These are phyloP conservation scores for Nigrograna mackinnonii DNA, from an alignment of 2,329 filamentous ascomycete genomes.

Conservation along the genomic window DNA sequence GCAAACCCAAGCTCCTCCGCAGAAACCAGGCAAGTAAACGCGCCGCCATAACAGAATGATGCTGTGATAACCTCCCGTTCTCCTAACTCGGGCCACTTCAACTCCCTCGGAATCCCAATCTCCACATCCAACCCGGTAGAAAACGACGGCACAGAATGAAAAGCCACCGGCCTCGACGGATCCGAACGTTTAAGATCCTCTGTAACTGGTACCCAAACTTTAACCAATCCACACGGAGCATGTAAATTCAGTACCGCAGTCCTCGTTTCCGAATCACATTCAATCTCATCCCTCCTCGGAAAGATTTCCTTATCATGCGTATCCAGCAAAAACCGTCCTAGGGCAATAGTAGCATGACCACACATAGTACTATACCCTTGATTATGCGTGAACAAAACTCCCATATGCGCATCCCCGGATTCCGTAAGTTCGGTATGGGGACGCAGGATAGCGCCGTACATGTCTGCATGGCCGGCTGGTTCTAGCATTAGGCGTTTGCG, in stretches of 20 bases:
- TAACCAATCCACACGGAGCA: constrained; percentile 49
- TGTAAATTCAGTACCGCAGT: constrained; percentile 44
- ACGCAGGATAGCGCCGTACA: constrained; percentile 55
- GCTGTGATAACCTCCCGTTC: constrained; percentile 25
- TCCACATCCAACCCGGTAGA: constrained; percentile 35
- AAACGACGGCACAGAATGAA: constrained; percentile 49
- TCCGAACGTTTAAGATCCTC: constrained; percentile 36
- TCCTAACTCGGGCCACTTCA: constrained; percentile 45
- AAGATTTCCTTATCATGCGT: constrained; percentile 43
- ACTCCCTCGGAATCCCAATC: constrained; percentile 29
- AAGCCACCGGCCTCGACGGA: constrained; percentile 41
- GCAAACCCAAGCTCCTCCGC: constrained; percentile 44
- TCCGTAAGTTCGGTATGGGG: constrained; percentile 47
- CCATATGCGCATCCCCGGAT: constrained; percentile 49
- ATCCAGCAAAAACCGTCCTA: constrained; percentile 36
- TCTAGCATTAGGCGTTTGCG: constrained; percentile 50
- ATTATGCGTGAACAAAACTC: constrained; percentile 53
- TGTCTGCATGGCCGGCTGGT: constrained; percentile 54
- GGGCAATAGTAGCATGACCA: constrained; percentile 56
- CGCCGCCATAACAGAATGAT: constrained; percentile 49
- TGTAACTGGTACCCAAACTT: constrained; percentile 44
- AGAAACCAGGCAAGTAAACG: constrained; percentile 47
- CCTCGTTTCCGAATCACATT: constrained; percentile 22
- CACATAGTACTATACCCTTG: constrained; percentile 56
- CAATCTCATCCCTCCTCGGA: constrained; percentile 36